phyloP scores from a whole-genome alignment of 345 rosid species.

The Rubroshorea leprosula region DNA sequence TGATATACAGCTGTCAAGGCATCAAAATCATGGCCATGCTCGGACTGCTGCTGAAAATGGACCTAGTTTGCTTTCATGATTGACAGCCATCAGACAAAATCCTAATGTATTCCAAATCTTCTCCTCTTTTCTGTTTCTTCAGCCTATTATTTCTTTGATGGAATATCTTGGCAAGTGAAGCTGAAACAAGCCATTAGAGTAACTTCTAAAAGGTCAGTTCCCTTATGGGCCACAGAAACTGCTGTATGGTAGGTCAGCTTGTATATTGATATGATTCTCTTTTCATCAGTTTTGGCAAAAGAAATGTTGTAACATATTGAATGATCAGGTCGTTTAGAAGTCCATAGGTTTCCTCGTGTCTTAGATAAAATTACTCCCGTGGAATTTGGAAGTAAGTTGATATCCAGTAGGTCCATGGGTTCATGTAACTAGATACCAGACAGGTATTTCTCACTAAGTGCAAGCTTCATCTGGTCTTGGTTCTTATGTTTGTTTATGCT shows the following conservation, averaged over 20 bases:
- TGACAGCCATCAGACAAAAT: conserved; percentile 1
- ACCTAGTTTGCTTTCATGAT: conserved; percentile 63
- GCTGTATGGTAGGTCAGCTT: conserved; percentile 7
- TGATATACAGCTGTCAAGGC: conserved; percentile 82
- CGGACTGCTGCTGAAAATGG: conserved; percentile 82
- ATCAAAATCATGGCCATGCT: conserved; percentile 53
- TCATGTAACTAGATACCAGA: too few species aligned
- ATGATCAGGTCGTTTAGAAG: conserved; percentile 8
- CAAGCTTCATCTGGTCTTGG: too few species aligned
- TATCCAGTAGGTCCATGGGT: too few species aligned
- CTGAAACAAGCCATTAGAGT: conserved; percentile 7
- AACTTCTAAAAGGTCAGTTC: conserved; percentile 6
- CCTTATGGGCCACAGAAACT: background rate
- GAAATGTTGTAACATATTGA: conserved; percentile 10
- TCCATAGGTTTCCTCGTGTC: conserved; percentile 1
- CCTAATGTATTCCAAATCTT: conserved; percentile 2
- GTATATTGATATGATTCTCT: conserved; percentile 20
- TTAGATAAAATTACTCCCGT: background rate
- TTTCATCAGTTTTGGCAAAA: conserved; percentile 11
- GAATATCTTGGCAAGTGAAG: conserved; percentile 6
- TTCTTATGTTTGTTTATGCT: too few species aligned
- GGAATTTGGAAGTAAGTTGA: background rate
- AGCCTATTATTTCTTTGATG: too few species aligned
- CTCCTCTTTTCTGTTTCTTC: background rate
- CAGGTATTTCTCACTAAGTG: too few species aligned